These are phyloP conservation scores for Centaurea solstitialis DNA, from an alignment of 129 eudicot genomes.

Conservation along the genomic window DNA sequence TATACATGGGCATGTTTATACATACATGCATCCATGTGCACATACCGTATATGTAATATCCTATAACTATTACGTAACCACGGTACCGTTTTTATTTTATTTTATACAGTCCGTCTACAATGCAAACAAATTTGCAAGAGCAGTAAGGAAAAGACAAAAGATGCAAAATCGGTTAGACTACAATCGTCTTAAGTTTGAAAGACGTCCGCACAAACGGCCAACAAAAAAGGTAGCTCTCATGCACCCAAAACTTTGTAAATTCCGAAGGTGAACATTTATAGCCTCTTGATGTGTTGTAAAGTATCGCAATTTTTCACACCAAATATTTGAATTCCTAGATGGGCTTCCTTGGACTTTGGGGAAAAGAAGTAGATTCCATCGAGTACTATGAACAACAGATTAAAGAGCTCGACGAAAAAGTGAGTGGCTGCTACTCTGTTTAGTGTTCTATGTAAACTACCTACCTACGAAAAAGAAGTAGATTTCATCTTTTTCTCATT, in stretches of 20 bases:
- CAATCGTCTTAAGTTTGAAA: slow-evolving; percentile 78
- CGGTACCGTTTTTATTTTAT: slow-evolving; percentile 1
- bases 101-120: slow-evolving; percentile 74
- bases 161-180: slow-evolving; percentile 89
- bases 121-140: slow-evolving; percentile 88
- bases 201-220: slow-evolving; percentile 77
- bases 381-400: slow-evolving; percentile 72
- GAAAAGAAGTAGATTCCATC: slow-evolving; percentile 74
- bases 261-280: background rate
- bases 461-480: too few species aligned
- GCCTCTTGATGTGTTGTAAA: background rate
- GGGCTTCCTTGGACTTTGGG: slow-evolving; percentile 96
- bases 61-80: background rate
- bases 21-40: too few species aligned
- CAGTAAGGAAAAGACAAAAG: slow-evolving; percentile 66
- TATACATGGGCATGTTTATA: background rate
- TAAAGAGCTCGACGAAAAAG: slow-evolving; percentile 66
- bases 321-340: slow-evolving; percentile 41
- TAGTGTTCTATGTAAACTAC: background rate
- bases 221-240: slow-evolving; percentile 60
- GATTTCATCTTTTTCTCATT: background rate
- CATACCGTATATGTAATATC: background rate
- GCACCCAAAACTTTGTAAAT: background rate
- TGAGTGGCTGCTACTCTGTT: slow-evolving; percentile 26
- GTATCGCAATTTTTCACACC: background rate